Evolutionary conservation across 768 basidiomycete species (phyloP), one percentile per base, ranked within the genome.

Genomic region (Chalciporus pseudorubinellus): DNA sequence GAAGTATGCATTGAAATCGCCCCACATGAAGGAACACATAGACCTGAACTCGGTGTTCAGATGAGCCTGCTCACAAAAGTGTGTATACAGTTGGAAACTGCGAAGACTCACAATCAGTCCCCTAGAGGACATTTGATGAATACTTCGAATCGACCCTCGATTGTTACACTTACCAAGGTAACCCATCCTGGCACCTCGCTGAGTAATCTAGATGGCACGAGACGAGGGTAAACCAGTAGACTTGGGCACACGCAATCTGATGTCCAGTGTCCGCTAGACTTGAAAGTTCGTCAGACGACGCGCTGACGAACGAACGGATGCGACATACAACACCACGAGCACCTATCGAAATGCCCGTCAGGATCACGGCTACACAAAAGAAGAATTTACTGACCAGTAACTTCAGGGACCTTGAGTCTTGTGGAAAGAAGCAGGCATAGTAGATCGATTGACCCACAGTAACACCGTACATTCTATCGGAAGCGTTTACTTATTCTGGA

Each of bases 241-340:
- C 47, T 28, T 59, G 39, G 2, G 18, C 21, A 3, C 11, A 6
- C 16, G 56, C 58, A 7, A 52, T 8, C 0, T 58, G 14, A 16
- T 59, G 58, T 18, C 41, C 0, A 12, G 13, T 3, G 10, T 59
- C 57, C 2, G 51, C 48, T 10, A 41, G 16, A 22, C 59, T 59
- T 39, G 22, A 47, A 3, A 20, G 1, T 16, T 21, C 2, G 34
- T 59, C 13, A 31, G 10, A 29, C 34, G 4, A 33, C 29, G 2
- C 2, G 12, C 4, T 24, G 8, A 7, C 5, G 24, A 3, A 10
- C n/a, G 3, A 10, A 31, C 0, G 7, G 1, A n/a, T 21, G 39
- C 34, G 22, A 59, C 59, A 9, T 8, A 59, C 59, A 48, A 53
- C 18, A 59, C 28, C 2, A 56, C 2, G 13, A 59, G 31, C 9